phyloP scores from a whole-genome alignment of 495 filamentous ascomycete species.

The Penicillium pancosmium region DNA sequence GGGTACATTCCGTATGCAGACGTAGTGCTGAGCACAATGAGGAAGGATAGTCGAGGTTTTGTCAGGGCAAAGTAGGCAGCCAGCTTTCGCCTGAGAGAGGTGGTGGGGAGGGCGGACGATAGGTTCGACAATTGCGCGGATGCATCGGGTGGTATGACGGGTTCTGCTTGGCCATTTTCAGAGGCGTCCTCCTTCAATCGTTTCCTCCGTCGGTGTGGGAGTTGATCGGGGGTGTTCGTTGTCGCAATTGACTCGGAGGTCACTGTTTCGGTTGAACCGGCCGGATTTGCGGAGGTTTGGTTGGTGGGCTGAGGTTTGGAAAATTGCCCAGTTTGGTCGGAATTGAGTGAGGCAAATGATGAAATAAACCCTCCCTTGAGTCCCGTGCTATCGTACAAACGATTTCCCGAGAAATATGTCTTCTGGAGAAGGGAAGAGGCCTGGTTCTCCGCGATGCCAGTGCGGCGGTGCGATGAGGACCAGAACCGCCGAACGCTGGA shows the following conservation, averaged over 20 bases:
- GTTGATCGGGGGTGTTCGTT: slow-evolving; percentile 34
- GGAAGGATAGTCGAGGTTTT: slow-evolving; percentile 89
- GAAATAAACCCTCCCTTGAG: slow-evolving; percentile 33
- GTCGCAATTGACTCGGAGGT: slow-evolving; percentile 22
- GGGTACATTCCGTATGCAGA: slow-evolving; percentile 93
- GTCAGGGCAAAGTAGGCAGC: slow-evolving; percentile 90
- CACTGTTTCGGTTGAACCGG: slow-evolving; percentile 13
- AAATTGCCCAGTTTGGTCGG: slow-evolving; percentile 16
- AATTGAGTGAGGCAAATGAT: slow-evolving; percentile 30
- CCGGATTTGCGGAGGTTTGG: slow-evolving; percentile 4
- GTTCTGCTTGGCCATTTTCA: slow-evolving; percentile 30
- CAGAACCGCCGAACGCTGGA: slow-evolving; percentile 36
- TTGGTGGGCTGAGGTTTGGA: slow-evolving; percentile 13
- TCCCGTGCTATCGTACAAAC: slow-evolving; percentile 19
- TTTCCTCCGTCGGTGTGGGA: slow-evolving; percentile 55
- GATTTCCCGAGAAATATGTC: slow-evolving; percentile 48
- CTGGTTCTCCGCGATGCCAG: slow-evolving; percentile 31
- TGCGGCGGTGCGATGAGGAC: slow-evolving; percentile 36
- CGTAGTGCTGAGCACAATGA: slow-evolving; percentile 89
- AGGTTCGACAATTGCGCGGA: slow-evolving; percentile 75
- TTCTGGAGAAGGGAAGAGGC: slow-evolving; percentile 35
- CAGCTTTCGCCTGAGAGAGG: slow-evolving; percentile 73
- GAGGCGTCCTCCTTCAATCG: slow-evolving; percentile 45
- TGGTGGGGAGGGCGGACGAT: slow-evolving; percentile 66
- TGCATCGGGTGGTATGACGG: slow-evolving; percentile 73